Conservation (phyloP, 2,329 filamentous ascomycete genomes). For the Botrytis elliptica region DNA sequence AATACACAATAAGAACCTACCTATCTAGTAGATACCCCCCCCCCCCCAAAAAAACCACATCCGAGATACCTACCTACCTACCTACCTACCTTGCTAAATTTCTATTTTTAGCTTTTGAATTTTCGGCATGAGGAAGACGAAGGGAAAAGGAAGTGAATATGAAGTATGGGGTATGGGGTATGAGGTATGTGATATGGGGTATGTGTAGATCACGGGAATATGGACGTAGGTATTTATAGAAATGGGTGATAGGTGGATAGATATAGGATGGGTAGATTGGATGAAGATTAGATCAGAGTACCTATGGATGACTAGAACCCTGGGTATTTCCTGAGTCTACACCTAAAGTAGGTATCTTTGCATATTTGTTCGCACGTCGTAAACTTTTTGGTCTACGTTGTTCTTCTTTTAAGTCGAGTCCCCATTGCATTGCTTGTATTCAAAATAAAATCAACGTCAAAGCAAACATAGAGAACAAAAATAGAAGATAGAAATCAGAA, state of each 20-base stretch:
- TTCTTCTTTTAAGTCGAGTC: not conserved
- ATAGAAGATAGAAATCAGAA: not conserved
- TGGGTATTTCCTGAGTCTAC: not conserved
- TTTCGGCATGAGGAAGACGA: not conserved
- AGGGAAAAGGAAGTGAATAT: not conserved
- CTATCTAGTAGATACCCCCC: too few species aligned
- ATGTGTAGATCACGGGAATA: not conserved
- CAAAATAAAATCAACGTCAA: not conserved
- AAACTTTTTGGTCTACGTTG: not conserved
- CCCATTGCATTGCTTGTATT: not conserved
- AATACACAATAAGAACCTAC: too few species aligned
- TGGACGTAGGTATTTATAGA: not conserved
- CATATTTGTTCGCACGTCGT: not conserved
- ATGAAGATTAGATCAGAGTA: not conserved
- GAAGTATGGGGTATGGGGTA: not conserved
- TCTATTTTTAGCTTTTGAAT: not conserved
- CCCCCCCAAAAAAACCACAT: not conserved
- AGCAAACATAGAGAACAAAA: not conserved
- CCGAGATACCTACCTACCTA: not conserved
- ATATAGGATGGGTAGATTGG: not conserved
- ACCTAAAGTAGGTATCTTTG: not conserved
- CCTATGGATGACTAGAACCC: not conserved
- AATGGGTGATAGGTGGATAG: too few species aligned
- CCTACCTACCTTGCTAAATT: not conserved
- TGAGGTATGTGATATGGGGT: not conserved